Base-by-base conservation (phyloP, 306 rosid species). In the Crotalaria pallida region DNA sequence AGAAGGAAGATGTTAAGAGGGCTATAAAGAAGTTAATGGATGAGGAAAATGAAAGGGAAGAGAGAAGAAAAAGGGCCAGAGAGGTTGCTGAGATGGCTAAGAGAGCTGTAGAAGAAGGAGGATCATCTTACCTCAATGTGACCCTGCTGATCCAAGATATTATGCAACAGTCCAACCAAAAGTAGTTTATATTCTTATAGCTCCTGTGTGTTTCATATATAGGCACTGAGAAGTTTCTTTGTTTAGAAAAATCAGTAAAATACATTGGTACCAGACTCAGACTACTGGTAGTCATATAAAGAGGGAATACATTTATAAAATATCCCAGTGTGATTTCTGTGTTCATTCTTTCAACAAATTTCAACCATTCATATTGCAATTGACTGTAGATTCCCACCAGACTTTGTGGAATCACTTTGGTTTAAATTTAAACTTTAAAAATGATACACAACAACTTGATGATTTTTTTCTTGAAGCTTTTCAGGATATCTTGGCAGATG, bases 101-200 rank as follows among this genome's bases (percentile, higher is more conserved):
- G 50, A 56, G 31, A 38, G 86, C 89, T 19, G 82, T 77, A 0
- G 72, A 77, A 72, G 85, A 74, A 73, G 97, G 84, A 1, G 95
- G 95, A 0, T 86, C 97, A 43, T 90, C 97, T 59, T 73, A 83
- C 5, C 40, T 23, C 0, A 77, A 83, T 17, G 71, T 86, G 12
- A 67, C 22, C 0, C 21, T 27, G 7, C 56, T 90, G 5, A 84
- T 90, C 66, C 81, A 82, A 61, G 85, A 90, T 29, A 76, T 85
- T 58, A 48, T 10, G 65, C 72, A 79, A 23, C 70, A 56, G 3
- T 57, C 79, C 67, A 71, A 64, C 49, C 22, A 57, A 26, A 49
- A 5, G 24, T 7, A 48, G 11, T 4, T 15, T 36, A 23, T 4
- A 11, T 3, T 10, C 11, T 10, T 40, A 40, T 10, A 40, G 3